These are phyloP conservation scores for Lanmaoa rubissima DNA, from an alignment of 768 basidiomycete species.

Conservation along the genomic window DNA sequence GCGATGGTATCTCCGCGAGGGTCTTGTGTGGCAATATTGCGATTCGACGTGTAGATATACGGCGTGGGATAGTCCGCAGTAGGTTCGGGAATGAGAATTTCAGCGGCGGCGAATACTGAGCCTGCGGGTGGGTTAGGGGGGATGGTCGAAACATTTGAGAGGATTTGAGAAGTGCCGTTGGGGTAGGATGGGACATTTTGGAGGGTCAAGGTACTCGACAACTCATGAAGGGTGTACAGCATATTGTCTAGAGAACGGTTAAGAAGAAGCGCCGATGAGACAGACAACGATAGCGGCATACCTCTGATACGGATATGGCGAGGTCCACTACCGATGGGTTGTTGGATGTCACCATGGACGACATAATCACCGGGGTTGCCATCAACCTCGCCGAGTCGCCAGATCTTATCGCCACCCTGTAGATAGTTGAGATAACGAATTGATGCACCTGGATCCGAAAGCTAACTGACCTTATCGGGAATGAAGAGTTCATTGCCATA, in stretches of 20 bases:
- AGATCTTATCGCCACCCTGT: conserved; percentile 68
- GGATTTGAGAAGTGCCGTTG: conserved; percentile 49
- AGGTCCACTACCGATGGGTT: conserved; percentile 64
- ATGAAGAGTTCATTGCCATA: conserved; percentile 56
- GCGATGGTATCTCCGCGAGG: conserved; percentile 62
- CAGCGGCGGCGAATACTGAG: conserved; percentile 50
- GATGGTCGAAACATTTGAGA: conserved; percentile 50
- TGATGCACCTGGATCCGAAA: not conserved
- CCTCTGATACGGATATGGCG: conserved; percentile 45
- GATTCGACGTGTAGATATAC: conserved; percentile 67
- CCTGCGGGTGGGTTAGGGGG: conserved; percentile 40
- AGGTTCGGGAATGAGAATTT: conserved; percentile 58
- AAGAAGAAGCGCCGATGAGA: not conserved
- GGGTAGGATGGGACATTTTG: conserved; percentile 48
- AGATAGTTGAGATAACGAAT: not conserved
- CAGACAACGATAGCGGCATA: conserved; percentile 5
- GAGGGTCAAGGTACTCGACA: conserved; percentile 54
- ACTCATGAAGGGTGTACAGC: conserved; percentile 55
- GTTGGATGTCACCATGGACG: conserved; percentile 60
- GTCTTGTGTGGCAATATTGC: conserved; percentile 53
- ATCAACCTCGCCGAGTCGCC: conserved; percentile 51
- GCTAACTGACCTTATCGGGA: conserved; percentile 55
- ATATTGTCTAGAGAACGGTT: conserved; percentile 40
- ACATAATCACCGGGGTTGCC: conserved; percentile 43
- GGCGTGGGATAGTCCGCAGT: conserved; percentile 45